Conservation (phyloP, 1,284 basidiomycete species). For the Fistulina hepatica region DNA sequence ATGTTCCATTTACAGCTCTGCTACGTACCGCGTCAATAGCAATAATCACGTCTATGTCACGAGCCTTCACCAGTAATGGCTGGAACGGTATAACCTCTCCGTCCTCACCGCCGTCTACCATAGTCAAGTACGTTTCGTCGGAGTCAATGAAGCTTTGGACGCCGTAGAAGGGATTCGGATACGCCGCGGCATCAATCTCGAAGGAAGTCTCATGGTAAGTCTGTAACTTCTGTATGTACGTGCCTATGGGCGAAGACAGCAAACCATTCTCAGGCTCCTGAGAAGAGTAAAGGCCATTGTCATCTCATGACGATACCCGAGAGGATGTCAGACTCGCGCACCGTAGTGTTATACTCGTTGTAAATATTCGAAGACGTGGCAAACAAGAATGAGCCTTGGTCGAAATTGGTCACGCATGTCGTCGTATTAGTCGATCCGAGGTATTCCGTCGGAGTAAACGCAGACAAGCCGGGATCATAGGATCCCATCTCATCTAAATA, state of each 20-base stretch:
- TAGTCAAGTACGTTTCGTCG: slow-evolving; percentile 22
- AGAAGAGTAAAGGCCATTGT: too few species aligned
- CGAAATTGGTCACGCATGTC: slow-evolving; percentile 37
- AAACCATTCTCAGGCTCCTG: too few species aligned
- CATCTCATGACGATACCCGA: too few species aligned
- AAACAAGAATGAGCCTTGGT: slow-evolving; percentile 32
- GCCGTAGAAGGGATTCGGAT: slow-evolving; percentile 36
- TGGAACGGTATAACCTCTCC: slow-evolving; percentile 39
- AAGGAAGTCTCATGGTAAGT: too few species aligned
- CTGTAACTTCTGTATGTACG: too few species aligned
- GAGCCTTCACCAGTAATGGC: slow-evolving; percentile 41
- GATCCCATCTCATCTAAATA: slow-evolving; percentile 23
- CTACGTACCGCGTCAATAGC: slow-evolving; percentile 37
- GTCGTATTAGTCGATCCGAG: slow-evolving; percentile 33
- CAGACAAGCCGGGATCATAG: slow-evolving; percentile 34
- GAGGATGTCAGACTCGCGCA: too few species aligned
- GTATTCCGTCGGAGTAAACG: slow-evolving; percentile 32
- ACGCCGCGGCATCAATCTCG: too few species aligned
- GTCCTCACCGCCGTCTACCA: slow-evolving; percentile 34
- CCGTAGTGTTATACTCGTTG: slow-evolving; percentile 19
- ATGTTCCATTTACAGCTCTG: too few species aligned
- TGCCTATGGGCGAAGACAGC: too few species aligned
- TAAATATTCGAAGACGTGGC: slow-evolving; percentile 35
- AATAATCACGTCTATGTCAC: slow-evolving; percentile 40
- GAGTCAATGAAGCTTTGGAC: slow-evolving; percentile 29